These are phyloP conservation scores for Fusarium armeniacum DNA, from an alignment of 2,329 filamentous ascomycete species.

Conservation along the genomic window DNA sequence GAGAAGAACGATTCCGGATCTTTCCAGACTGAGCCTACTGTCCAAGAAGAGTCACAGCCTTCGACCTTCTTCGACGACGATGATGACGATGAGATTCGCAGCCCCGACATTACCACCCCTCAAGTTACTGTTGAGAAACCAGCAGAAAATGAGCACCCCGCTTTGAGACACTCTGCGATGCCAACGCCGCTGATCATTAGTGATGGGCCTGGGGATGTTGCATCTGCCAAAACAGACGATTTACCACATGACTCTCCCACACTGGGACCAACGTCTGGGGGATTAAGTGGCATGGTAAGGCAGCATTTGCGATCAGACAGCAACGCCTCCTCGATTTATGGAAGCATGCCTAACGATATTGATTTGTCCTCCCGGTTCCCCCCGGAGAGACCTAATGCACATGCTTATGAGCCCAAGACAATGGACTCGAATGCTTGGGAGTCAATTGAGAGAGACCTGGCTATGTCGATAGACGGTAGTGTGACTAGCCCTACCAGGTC, in stretches of 20 bases:
- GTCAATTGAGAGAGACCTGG: slow-evolving; percentile 51
- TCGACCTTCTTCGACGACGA: slow-evolving; percentile 62
- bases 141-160: slow-evolving; percentile 68
- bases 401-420: slow-evolving; percentile 43
- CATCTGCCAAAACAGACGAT: slow-evolving; percentile 21
- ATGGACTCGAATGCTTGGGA: slow-evolving; percentile 63
- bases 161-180: slow-evolving; percentile 62
- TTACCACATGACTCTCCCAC: slow-evolving; percentile 78
- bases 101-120: slow-evolving; percentile 47
- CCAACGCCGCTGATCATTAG: slow-evolving; percentile 60
- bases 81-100: slow-evolving; percentile 55
- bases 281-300: slow-evolving; percentile 82
- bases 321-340: slow-evolving; percentile 83
- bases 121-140: slow-evolving; percentile 62
- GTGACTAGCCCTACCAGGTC: slow-evolving; percentile 43
- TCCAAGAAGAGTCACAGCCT: slow-evolving; percentile 53
- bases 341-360: slow-evolving; percentile 58
- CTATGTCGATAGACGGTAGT: slow-evolving; percentile 47
- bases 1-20: slow-evolving; percentile 53
- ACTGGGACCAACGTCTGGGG: slow-evolving; percentile 74
- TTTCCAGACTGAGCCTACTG: slow-evolving; percentile 50
- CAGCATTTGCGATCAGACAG: slow-evolving; percentile 88
- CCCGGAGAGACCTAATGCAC: slow-evolving; percentile 53
- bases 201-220: slow-evolving; percentile 17
- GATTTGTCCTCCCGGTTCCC: slow-evolving; percentile 53